Base-by-base conservation (phyloP, 106 monocot genomes). In the Allium sativum region DNA sequence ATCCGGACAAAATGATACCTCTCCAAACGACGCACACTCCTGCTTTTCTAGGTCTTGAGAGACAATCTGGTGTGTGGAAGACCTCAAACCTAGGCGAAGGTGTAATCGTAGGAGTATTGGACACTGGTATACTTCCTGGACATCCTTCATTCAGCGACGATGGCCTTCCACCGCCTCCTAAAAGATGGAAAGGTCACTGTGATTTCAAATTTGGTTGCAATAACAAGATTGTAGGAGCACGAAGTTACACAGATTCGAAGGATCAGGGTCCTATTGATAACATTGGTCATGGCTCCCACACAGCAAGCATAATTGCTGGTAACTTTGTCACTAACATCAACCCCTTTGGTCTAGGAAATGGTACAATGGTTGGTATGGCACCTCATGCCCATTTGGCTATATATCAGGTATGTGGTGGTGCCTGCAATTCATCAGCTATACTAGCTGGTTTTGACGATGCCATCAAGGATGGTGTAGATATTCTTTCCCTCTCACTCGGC, bases 401-500 rank as follows among this genome's bases (percentile, higher is more conserved):
- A 9, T 81, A 81, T 65, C 78, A 86, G 69, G 71, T 45, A 1
- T 67, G 62, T 16, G 78, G 78, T 0, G 65, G 61, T 0, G 42
- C 13, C 0, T 45, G 80, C 40, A 19, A 8, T 42, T 65, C 19
- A 10, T 72, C 78, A 1, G 55, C 42, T 0, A 58, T 74, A 18
- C 31, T 83, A 2, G 60, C 46, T 18, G 83, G 79, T 6, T 54
- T 87, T 8, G 82, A 87, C 10, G 77, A 79, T 15, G 87, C 82
- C 6, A 80, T 79, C 13, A 55, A 87, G 21, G 87, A 87, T 20
- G 87, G 87, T 0, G 87, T 87, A 6, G 79, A 83, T 47, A 41
- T 83, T 7, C 1, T 81, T 3, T 85, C 85, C 13, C n/a, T 86
- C 31, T 82, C 82, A 0, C 11, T 50, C 48, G 15, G 48, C 6